These are phyloP conservation scores for Talaromyces nanjingensis DNA, from an alignment of 495 filamentous ascomycete genomes.

Conservation along the genomic window DNA sequence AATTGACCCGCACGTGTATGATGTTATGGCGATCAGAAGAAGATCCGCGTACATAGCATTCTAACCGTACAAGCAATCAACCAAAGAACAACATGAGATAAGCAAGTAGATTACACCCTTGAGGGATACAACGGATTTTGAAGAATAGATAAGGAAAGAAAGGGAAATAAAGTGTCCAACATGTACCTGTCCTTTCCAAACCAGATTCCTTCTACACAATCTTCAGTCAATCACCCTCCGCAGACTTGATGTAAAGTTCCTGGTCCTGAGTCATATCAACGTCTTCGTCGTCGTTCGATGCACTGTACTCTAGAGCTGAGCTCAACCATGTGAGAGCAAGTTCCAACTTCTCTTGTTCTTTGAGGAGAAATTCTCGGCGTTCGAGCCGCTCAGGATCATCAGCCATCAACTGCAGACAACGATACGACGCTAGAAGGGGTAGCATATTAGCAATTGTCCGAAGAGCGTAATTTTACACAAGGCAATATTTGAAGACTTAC, in stretches of 20 bases:
- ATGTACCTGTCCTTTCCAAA: background rate
- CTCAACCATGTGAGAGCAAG: conserved; percentile 38
- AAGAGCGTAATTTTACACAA: background rate
- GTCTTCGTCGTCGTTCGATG: background rate
- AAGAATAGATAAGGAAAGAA: too few species aligned
- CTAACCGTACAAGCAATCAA: background rate
- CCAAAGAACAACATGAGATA: background rate
- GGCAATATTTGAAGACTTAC: conserved; percentile 18
- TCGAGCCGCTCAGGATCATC: conserved; percentile 40
- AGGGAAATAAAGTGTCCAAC: too few species aligned
- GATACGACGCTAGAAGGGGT: conserved; percentile 20
- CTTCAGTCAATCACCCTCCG: background rate
- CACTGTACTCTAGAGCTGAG: background rate
- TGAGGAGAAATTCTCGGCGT: conserved; percentile 28
- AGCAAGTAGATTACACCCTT: background rate
- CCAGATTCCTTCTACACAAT: background rate
- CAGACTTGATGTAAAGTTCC: background rate
- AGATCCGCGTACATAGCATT: background rate
- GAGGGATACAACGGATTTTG: too few species aligned
- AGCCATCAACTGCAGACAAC: conserved; percentile 40
- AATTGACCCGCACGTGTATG: background rate
- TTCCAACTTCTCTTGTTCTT: conserved; percentile 36
- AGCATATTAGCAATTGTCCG: conserved; percentile 4
- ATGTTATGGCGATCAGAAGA: background rate
- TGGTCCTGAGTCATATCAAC: background rate